Percentiles rank a stretch among this genome's conserved stretches.
These are phyloP conservation scores for Acanthamoeba castellanii DNA, from an alignment of 208 protist genomes.

Conservation along the genomic window DNA sequence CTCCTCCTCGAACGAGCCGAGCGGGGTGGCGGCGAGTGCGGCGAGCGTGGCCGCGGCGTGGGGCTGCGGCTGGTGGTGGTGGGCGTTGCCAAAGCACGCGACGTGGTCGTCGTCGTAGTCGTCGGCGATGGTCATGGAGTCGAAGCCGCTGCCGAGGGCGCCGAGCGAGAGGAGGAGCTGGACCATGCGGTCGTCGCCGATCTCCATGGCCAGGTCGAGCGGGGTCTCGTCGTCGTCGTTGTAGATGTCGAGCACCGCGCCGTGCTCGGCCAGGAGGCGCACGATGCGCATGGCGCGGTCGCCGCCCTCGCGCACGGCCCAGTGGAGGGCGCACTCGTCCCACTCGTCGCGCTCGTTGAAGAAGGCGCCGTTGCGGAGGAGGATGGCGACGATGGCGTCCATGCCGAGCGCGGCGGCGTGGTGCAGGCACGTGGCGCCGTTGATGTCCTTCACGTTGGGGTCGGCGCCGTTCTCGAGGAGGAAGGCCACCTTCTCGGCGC, in stretches of 20 bases:
- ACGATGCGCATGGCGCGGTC: conserved; percentile 19
- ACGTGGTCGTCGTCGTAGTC: not conserved
- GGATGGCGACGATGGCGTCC: conserved; percentile 1
- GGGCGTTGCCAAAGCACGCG: no score
- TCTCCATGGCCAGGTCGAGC: conserved; percentile 66
- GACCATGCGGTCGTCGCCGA: conserved; percentile 34
- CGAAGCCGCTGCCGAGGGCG: conserved; percentile 32
- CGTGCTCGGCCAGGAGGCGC: not conserved
- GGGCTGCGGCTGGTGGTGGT: no score
- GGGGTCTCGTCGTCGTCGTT: conserved; percentile 80
- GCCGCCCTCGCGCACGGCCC: conserved; percentile 58
- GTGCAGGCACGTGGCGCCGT: conserved; percentile 80
- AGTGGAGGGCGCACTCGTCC: conserved; percentile 66
- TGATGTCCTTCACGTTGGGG: conserved; percentile 65
- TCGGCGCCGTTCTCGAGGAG: conserved; percentile 72
- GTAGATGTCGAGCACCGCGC: not conserved
- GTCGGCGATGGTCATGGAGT: conserved; percentile 12
- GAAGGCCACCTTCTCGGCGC: not conserved
- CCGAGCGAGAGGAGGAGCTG: conserved; percentile 21
- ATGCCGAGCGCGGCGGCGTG: conserved; percentile 64
- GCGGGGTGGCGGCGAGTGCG: not conserved
- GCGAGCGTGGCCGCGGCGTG: not conserved
- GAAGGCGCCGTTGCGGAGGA: conserved; percentile 67
- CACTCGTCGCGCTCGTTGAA: not conserved
- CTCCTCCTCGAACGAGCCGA: not conserved